Base-by-base conservation (phyloP, 257 asterid genomes). In the Petrea volubilis region DNA sequence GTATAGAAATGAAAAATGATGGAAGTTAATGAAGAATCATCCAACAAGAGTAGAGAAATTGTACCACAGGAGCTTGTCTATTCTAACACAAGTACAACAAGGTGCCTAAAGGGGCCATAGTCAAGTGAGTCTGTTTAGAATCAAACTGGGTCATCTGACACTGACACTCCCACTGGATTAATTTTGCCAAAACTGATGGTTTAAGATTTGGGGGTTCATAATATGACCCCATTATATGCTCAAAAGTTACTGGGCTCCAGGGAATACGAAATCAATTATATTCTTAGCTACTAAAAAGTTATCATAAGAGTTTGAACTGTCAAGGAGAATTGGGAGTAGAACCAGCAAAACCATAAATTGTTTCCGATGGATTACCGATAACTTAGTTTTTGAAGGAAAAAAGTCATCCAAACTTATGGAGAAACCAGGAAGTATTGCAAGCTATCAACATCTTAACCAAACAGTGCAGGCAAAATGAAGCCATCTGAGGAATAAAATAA, bases 401-500 rank as follows among this genome's bases (percentile, higher is more conserved):
- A 57, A 51, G 44, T 13, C 67, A 56, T 28, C 63, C 61, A 51
- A 59, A 59, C 27, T 61, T 18, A 0, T 14, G 64, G 52, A 70
- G 13, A 52, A 51, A 51, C 29, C 57, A 21, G 28, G 0, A 67
- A 40, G 62, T 41, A 44, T 1, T 34, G 60, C 24, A 63, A 60
- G 71, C 28, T 47, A 58, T 51, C 76, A 68, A 70, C 20, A 60
- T 65, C 29, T 60, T 36, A 56, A 41, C 60, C 58, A 41, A 56
- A 61, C 29, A 43, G 50, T 49, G 70, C 74, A 74, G 11, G 41
- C 51, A 59, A 57, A 74, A 57, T 10, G 62, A 60, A 17, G 53
- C 18, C 74, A 61, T 49, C 34, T 63, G 50, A 56, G 29, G 67
- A 72, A 73, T 63, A 24, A 43, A 60, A 34, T 59, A 77, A 85